A percentile compares a stretch with the other conserved stretches of the same genome.
These are phyloP conservation scores for Apiotrichum mycotoxinovorans DNA, from an alignment of 1,284 basidiomycete species.

Conservation along the genomic window DNA sequence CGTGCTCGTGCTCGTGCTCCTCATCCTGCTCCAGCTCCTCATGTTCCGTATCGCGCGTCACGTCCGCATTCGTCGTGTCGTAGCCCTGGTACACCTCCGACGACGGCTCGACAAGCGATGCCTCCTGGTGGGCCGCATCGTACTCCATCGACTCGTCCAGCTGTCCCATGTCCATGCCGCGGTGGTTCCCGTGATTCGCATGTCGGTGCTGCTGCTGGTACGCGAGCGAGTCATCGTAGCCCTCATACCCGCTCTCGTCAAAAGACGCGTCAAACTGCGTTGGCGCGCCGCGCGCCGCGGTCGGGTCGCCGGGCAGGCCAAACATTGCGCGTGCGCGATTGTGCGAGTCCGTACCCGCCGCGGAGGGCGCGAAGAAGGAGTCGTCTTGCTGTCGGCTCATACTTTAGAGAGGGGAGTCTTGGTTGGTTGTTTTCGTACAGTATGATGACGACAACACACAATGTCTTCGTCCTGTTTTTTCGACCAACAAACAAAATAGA, in stretches of 20 bases:
- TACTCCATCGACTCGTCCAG: conserved; percentile 1
- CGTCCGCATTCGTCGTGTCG: background rate
- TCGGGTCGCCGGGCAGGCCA: conserved; percentile 1
- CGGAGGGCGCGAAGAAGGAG: conserved; percentile 16
- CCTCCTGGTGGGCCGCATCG: conserved; percentile 7
- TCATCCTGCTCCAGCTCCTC: background rate
- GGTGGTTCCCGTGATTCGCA: background rate
- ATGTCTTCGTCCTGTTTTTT: too few species aligned
- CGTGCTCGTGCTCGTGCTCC: conserved; percentile 1
- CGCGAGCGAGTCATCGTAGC: conserved; percentile 2
- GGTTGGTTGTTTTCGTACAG: too few species aligned
- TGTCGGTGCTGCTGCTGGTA: background rate
- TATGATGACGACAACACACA: too few species aligned
- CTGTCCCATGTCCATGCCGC: background rate
- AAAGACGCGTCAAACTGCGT: background rate
- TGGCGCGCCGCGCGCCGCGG: background rate
- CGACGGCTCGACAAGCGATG: background rate
- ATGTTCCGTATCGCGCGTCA: background rate
- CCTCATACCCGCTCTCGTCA: background rate
- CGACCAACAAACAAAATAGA: too few species aligned
- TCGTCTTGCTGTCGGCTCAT: conserved; percentile 14
- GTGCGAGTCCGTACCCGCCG: background rate
- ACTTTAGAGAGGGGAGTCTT: background rate
- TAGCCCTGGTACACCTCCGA: background rate
- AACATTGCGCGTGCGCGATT: background rate